phyloP scores from a whole-genome alignment of 352 stramenopile species.

The Phytophthora melonis region DNA sequence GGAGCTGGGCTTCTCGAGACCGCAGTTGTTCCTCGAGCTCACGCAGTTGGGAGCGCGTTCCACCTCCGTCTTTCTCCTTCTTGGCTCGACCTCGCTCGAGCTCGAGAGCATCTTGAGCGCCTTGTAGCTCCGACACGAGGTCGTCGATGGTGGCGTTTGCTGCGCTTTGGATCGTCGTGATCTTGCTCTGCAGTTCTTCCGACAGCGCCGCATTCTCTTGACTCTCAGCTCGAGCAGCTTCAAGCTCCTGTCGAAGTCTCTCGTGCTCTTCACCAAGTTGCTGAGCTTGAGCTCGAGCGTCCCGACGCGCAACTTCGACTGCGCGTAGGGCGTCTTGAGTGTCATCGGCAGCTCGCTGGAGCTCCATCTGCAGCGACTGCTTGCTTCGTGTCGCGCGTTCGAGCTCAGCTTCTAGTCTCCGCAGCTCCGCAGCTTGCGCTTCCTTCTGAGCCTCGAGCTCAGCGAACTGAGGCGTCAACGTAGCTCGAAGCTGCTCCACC shows the following conservation, averaged over 20 bases:
- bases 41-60: constrained; percentile 47
- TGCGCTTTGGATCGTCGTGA: constrained; percentile 75
- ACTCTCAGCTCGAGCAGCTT: constrained; percentile 51
- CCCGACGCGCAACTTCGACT: constrained; percentile 68
- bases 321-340: constrained; percentile 65
- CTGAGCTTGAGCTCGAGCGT: constrained; percentile 57
- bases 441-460: constrained; percentile 42
- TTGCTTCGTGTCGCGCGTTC: constrained; percentile 54
- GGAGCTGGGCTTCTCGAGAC: constrained; percentile 31
- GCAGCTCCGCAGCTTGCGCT: constrained; percentile 45
- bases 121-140: constrained; percentile 67
- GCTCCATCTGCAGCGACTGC: constrained; percentile 61
- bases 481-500: constrained; percentile 38
- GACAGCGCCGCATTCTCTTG: constrained; percentile 48
- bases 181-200: constrained; percentile 73
- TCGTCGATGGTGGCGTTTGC: constrained; percentile 87
- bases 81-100: constrained; percentile 59
- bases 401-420: constrained; percentile 55
- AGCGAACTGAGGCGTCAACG: constrained; percentile 33
- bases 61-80: constrained; percentile 54
- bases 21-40: constrained; percentile 61
- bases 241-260: constrained; percentile 53
- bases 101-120: constrained; percentile 60
- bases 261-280: constrained; percentile 54
- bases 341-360: constrained; percentile 65